These are phyloP conservation scores for Pisolithus albus DNA, from an alignment of 768 basidiomycete genomes.

Conservation along the genomic window DNA sequence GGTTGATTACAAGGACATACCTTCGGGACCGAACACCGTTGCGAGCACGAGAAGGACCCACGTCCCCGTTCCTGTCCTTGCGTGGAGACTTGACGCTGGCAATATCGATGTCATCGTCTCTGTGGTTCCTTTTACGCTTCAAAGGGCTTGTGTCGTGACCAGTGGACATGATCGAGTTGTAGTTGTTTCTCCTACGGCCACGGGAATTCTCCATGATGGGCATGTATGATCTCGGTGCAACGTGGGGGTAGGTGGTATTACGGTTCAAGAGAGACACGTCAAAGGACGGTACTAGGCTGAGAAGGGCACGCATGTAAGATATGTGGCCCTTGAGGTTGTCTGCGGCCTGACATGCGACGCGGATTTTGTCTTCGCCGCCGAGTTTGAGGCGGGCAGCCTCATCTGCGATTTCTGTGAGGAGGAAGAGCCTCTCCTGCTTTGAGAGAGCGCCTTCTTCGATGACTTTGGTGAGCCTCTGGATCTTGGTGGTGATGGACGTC, in stretches of 20 bases:
- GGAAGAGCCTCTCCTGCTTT: slow-evolving; percentile 74
- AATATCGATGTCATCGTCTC: slow-evolving; percentile 61
- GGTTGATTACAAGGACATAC: slow-evolving; percentile 32
- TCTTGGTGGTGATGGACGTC: slow-evolving; percentile 71
- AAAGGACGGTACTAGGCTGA: slow-evolving; percentile 58
- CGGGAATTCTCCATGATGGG: slow-evolving; percentile 65
- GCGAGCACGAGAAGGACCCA: slow-evolving; percentile 39
- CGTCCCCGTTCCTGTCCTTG: slow-evolving; percentile 49
- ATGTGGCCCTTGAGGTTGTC: slow-evolving; percentile 73
- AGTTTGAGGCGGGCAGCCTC: slow-evolving; percentile 87
- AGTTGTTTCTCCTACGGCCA: slow-evolving; percentile 45
- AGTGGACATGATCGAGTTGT: slow-evolving; percentile 47
- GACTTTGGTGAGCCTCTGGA: slow-evolving; percentile 66
- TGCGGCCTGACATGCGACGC: slow-evolving; percentile 85
- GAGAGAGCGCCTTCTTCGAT: slow-evolving; percentile 55
- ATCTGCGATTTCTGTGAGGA: slow-evolving; percentile 89
- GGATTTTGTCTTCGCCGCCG: slow-evolving; percentile 97
- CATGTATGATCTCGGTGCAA: slow-evolving; percentile 61
- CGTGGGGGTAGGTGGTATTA: slow-evolving; percentile 70
- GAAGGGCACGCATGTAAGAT: slow-evolving; percentile 52
- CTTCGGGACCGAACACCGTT: slow-evolving; percentile 53
- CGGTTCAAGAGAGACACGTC: slow-evolving; percentile 51
- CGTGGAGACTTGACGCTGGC: slow-evolving; percentile 49
- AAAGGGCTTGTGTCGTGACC: slow-evolving; percentile 53
- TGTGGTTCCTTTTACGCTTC: slow-evolving; percentile 53